These are phyloP conservation scores for Talaromyces sp. DNA, from an alignment of 2,329 filamentous ascomycete species.

Conservation along the genomic window DNA sequence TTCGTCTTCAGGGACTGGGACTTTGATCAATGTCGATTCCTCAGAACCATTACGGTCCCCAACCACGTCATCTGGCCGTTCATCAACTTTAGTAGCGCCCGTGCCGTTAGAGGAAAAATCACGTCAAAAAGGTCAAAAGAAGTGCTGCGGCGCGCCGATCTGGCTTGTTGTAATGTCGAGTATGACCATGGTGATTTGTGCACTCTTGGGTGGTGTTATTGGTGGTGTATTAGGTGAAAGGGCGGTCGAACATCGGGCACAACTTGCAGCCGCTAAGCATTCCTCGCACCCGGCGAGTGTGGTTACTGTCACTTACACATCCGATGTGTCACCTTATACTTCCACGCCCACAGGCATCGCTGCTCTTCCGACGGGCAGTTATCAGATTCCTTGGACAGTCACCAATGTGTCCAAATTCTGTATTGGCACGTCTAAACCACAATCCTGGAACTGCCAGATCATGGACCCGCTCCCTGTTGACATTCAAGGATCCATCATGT, in stretches of 20 bases:
- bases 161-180: slow-evolving; percentile 49
- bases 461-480: slow-evolving; percentile 34
- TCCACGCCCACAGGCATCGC: slow-evolving; percentile 43
- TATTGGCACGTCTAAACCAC: slow-evolving; percentile 42
- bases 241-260: slow-evolving; percentile 26
- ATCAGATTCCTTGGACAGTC: slow-evolving; percentile 46
- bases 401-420: slow-evolving; percentile 51
- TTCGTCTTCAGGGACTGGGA: slow-evolving; percentile 33
- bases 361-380: slow-evolving; percentile 51
- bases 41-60: slow-evolving; percentile 21
- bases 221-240: slow-evolving; percentile 53
- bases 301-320: slow-evolving; percentile 49
- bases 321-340: slow-evolving; percentile 51
- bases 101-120: slow-evolving; percentile 43
- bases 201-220: slow-evolving; percentile 53
- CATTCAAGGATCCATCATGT: slow-evolving; percentile 25
- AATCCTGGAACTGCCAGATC: slow-evolving; percentile 51
- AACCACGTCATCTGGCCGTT: slow-evolving; percentile 20
- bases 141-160: slow-evolving; percentile 52
- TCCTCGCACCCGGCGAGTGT: slow-evolving; percentile 25
- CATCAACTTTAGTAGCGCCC: slow-evolving; percentile 20
- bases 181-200: slow-evolving; percentile 48
- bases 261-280: slow-evolving; percentile 7
- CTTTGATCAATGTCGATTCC: slow-evolving; percentile 20
- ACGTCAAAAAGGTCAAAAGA: slow-evolving; percentile 41